These are phyloP conservation scores for Hepatocystis sp. DNA, from an alignment of 169 alveolate species.

Conservation along the genomic window DNA sequence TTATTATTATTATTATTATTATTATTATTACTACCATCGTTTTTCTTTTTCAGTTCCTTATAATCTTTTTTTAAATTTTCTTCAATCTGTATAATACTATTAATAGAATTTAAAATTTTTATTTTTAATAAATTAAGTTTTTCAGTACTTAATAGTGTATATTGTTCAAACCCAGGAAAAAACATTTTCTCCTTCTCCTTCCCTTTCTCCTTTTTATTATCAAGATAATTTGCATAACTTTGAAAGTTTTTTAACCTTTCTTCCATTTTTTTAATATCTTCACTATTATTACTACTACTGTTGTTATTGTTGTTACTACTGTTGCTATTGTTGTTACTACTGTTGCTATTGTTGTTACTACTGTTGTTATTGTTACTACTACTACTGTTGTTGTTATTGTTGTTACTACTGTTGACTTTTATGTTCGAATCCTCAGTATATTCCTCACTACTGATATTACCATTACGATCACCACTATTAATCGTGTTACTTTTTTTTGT, in stretches of 20 bases:
- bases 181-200: constrained; percentile 67
- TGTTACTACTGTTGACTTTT: neutral
- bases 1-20: constrained; percentile 67
- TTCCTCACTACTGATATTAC: neutral
- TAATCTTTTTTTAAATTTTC: constrained; percentile 56
- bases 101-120: constrained; percentile 53
- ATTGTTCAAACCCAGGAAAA: too few relatives aligned
- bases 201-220: constrained; percentile 29
- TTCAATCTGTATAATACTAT: constrained; percentile 55
- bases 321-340: neutral
- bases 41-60: constrained; percentile 64
- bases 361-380: neutral
- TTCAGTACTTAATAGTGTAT: constrained; percentile 37
- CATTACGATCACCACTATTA: neutral
- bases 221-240: constrained; percentile 15
- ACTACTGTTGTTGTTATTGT: neutral
- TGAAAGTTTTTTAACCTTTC: neutral
- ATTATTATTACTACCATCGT: too few relatives aligned
- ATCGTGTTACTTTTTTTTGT: too few relatives aligned
- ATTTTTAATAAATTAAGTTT: constrained; percentile 44
- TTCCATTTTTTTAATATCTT: neutral
- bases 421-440: neutral
- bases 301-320: constrained; percentile 5
- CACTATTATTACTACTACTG: neutral
- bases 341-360: neutral